These are phyloP conservation scores for Dactylellina parvicollis DNA, from an alignment of 2,329 filamentous ascomycete species.

Conservation along the genomic window DNA sequence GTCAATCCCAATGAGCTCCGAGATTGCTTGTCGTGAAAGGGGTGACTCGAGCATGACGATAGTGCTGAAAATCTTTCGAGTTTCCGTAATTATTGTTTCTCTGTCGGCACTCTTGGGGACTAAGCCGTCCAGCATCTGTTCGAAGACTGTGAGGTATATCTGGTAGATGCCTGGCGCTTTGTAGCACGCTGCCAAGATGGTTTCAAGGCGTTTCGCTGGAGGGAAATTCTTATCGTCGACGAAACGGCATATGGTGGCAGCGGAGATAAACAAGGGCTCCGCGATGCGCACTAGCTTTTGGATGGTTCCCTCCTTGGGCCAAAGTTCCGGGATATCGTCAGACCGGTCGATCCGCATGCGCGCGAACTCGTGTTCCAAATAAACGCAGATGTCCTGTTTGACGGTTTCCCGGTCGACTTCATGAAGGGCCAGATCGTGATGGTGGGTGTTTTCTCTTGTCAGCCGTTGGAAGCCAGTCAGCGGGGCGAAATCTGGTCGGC, in stretches of 20 bases:
- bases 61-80: slow-evolving; percentile 14
- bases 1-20: neutral
- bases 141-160: slow-evolving; percentile 34
- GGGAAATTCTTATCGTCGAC: slow-evolving; percentile 11
- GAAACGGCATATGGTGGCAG: slow-evolving; percentile 38
- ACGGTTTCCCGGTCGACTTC: slow-evolving; percentile 24
- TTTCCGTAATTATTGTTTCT: neutral
- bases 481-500: slow-evolving; percentile 7
- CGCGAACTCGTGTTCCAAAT: slow-evolving; percentile 6
- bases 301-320: slow-evolving; percentile 14
- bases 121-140: slow-evolving; percentile 8
- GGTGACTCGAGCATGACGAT: slow-evolving; percentile 36
- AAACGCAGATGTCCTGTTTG: slow-evolving; percentile 25
- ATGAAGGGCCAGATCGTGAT: slow-evolving; percentile 25
- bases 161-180: slow-evolving; percentile 2
- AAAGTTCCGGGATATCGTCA: neutral
- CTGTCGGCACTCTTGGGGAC: neutral
- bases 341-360: slow-evolving; percentile 2
- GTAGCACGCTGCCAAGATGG: slow-evolving; percentile 3
- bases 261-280: slow-evolving; percentile 38
- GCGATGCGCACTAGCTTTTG: slow-evolving; percentile 8
- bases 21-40: slow-evolving; percentile 1
- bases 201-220: slow-evolving; percentile 1
- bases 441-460: neutral
- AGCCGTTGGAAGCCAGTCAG: slow-evolving; percentile 1